Conservation (phyloP, 116 monocot genomes). For the Thalassia testudinum region DNA sequence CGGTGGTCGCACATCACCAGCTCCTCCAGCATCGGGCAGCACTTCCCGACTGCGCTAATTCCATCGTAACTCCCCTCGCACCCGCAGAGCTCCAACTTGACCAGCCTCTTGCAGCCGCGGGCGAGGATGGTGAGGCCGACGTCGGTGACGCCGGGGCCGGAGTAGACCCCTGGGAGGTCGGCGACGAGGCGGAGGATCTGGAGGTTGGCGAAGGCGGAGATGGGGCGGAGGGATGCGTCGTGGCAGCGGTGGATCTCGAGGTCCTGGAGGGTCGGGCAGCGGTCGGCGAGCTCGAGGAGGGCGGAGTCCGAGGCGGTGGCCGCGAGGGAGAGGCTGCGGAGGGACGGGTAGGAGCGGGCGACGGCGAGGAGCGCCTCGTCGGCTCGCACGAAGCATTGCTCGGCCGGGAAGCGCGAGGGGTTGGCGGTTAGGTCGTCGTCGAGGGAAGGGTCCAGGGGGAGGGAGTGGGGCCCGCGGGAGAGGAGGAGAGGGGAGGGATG, state of each 20-base stretch:
- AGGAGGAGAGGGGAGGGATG: slow-evolving; percentile 21
- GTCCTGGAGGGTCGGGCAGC: slow-evolving; percentile 56
- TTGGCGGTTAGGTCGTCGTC: no score
- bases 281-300: slow-evolving; percentile 29
- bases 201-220: slow-evolving; percentile 71
- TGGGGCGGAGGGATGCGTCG: slow-evolving; percentile 43
- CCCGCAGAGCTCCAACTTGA: slow-evolving; percentile 63
- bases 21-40: slow-evolving; percentile 92
- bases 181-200: slow-evolving; percentile 74
- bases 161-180: slow-evolving; percentile 37
- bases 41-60: slow-evolving; percentile 66
- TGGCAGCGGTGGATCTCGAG: slow-evolving; percentile 75
- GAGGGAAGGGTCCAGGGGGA: slow-evolving; percentile 8
- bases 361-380: slow-evolving; percentile 36
- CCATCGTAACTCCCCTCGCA: slow-evolving; percentile 94
- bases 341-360: slow-evolving; percentile 25
- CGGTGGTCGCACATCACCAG: slow-evolving; percentile 48
- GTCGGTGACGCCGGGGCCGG: slow-evolving; percentile 44
- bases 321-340: slow-evolving; percentile 36
- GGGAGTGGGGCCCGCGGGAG: slow-evolving; percentile 30
- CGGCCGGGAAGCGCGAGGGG: slow-evolving; percentile 16
- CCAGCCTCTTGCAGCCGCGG: slow-evolving; percentile 76
- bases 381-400: slow-evolving; percentile 6
- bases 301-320: slow-evolving; percentile 30
- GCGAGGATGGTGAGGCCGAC: slow-evolving; percentile 88